Base-by-base conservation (phyloP, 129 eudicot genomes). In the Flaveria sonorensis region DNA sequence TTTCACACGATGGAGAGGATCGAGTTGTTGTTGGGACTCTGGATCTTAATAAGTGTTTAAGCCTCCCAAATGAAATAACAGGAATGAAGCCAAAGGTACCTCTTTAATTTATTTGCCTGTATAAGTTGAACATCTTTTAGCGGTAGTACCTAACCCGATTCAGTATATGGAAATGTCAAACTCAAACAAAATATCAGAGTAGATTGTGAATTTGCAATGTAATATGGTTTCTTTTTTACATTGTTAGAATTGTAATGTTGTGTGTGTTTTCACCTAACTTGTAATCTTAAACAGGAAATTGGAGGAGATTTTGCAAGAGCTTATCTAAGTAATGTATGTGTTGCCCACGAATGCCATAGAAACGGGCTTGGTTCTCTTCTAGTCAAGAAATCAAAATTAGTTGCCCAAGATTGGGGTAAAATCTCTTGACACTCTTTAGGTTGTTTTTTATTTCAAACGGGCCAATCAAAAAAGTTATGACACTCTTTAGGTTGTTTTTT, bases 381-480 rank as follows among this genome's bases (percentile, higher is more conserved):
- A 40, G 65, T 89, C 66, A 81, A 86, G 62, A 75, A 84, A 70
- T 86, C 97, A 46, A 93, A 85, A 78, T 73, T 21, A 64, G 86
- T 93, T 81, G 97, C 98, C 71, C 76, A 86, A 84, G 82, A 86
- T 71, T 90, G 91, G 98, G 98, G 98, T 93, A 87, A 80, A 68
- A 3, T 36, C 10, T 65, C 32, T n/a, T 40, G 8, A 53, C 47
- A 18, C 65, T 53, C 51, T 8, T 32, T 65, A 39, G 30, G 12
- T 6, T 65, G 24, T 65, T 13, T 65, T 32, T 32, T 39, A 15
- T 15, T n/a, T 26, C 62, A 26, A 70, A 71, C 45, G n/a, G 26
- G 75, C 50, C 75, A 70, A 70, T 1, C 16, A 50, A 15, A 15
- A n/a, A 47, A n/a, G n/a, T n/a, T n/a, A n/a, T n/a, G 8, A 53